These are phyloP conservation scores for Colletotrichum sp. DNA, from an alignment of 2,329 filamentous ascomycete species.

Conservation along the genomic window DNA sequence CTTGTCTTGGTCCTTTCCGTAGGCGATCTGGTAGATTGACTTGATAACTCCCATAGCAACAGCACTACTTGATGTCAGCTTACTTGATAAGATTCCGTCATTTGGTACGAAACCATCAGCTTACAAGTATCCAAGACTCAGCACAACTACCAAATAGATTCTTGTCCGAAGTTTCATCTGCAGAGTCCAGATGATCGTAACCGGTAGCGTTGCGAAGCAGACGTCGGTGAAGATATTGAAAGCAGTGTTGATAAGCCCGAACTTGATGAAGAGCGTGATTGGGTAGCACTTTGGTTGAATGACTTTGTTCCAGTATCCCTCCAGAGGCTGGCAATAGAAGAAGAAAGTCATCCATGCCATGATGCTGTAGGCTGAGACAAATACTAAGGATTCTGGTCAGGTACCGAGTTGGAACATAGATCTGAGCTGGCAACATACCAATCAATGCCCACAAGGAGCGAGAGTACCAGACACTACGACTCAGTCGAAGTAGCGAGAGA, in stretches of 20 bases:
- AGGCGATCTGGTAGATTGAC: constrained; percentile 36
- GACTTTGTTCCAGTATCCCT: constrained; percentile 2
- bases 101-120: neutral
- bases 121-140: neutral
- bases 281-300: constrained; percentile 1
- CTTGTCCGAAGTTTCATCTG: constrained; percentile 40
- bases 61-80: constrained; percentile 27
- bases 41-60: constrained; percentile 44
- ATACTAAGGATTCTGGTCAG: neutral
- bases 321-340: neutral
- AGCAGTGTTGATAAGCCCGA: constrained; percentile 20
- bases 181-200: constrained; percentile 44
- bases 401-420: fast-evolving
- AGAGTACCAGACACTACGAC: constrained; percentile 28
- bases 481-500: constrained; percentile 24
- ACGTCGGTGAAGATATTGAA: constrained; percentile 49
- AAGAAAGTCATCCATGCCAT: constrained; percentile 19
- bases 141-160: constrained; percentile 40
- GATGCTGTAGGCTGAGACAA: constrained; percentile 25
- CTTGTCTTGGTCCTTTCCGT: neutral
- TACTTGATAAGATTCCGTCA: neutral
- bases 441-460: constrained; percentile 27
- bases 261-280: neutral
- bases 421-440: neutral
- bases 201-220: constrained; percentile 45